These are phyloP conservation scores for Escallonia herrerae DNA, from an alignment of 129 eudicot species.

Conservation along the genomic window DNA sequence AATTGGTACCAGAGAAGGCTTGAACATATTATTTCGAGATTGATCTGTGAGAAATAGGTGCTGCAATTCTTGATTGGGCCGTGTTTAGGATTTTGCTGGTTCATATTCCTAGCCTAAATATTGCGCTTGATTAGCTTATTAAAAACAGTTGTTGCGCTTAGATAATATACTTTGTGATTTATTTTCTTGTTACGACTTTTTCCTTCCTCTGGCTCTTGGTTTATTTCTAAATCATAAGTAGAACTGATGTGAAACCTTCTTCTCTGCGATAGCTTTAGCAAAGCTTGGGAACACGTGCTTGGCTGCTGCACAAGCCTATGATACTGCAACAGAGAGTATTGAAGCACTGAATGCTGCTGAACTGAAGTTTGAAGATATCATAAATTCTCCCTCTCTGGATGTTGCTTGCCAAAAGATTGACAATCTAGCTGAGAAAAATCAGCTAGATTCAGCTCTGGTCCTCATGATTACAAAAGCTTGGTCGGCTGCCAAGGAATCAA, in stretches of 20 bases:
- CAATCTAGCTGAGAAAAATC: slow-evolving; percentile 64
- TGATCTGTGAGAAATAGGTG: too few species aligned
- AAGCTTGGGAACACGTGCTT: slow-evolving; percentile 59
- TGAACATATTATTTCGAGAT: too few species aligned
- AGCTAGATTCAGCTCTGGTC: slow-evolving; percentile 63
- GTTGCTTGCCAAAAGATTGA: slow-evolving; percentile 83
- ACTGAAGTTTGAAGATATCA: slow-evolving; percentile 69
- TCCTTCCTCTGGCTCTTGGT: not conserved
- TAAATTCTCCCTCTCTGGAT: slow-evolving; percentile 79
- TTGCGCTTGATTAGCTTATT: not conserved
- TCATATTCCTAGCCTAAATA: too few species aligned
- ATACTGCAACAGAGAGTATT: slow-evolving; percentile 66
- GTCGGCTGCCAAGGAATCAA: slow-evolving; percentile 75
- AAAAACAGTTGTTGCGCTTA: not conserved
- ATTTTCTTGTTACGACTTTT: not conserved
- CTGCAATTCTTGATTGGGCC: too few species aligned
- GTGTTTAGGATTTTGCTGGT: too few species aligned
- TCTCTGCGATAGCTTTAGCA: slow-evolving; percentile 37
- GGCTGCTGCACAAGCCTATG: slow-evolving; percentile 78
- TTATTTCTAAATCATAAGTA: not conserved
- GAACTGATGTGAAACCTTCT: not conserved
- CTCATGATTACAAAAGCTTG: slow-evolving; percentile 80
- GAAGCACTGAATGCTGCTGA: slow-evolving; percentile 79
- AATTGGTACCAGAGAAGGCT: too few species aligned
- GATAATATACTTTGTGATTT: too few species aligned